These are phyloP conservation scores for Camelina sativa DNA, from an alignment of 345 rosid species.

Conservation along the genomic window DNA sequence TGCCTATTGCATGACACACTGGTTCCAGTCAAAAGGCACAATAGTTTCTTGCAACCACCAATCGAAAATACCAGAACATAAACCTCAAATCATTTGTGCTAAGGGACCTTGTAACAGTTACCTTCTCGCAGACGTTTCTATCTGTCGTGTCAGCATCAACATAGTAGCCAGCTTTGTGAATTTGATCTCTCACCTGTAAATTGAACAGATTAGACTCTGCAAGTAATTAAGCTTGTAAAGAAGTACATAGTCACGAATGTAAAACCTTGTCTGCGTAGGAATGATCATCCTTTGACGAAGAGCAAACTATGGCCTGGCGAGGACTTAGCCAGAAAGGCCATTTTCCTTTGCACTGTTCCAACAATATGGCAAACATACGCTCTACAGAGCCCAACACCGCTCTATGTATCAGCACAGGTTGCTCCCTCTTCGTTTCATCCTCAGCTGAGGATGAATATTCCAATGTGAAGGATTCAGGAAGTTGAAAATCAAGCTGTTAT, in stretches of 20 bases:
- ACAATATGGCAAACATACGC: conserved; percentile 78
- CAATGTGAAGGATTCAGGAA: conserved; percentile 66
- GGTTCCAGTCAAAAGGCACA: neutral
- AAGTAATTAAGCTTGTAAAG: neutral
- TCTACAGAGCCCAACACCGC: conserved; percentile 88
- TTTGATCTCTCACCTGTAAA: conserved; percentile 60
- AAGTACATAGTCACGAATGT: neutral
- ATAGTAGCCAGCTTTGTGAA: conserved; percentile 66
- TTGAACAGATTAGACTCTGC: neutral
- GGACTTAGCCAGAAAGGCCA: conserved; percentile 81
- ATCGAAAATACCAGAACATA: neutral
- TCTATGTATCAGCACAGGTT: conserved; percentile 84
- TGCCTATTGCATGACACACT: too few species aligned
- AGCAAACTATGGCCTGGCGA: neutral
- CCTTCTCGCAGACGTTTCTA: conserved; percentile 77
- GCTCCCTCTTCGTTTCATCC: conserved; percentile 74
- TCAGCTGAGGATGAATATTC: conserved; percentile 63
- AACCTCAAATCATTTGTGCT: neutral
- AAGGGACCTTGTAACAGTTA: conserved; percentile 21
- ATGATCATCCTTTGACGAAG: neutral
- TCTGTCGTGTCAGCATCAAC: conserved; percentile 73
- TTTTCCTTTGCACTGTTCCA: conserved; percentile 63
- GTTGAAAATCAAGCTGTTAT: conserved; percentile 39
- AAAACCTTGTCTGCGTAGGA: conserved; percentile 59
- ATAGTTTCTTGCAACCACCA: neutral